phyloP scores from a whole-genome alignment of 306 rosid species.

The Fagus crenata region DNA sequence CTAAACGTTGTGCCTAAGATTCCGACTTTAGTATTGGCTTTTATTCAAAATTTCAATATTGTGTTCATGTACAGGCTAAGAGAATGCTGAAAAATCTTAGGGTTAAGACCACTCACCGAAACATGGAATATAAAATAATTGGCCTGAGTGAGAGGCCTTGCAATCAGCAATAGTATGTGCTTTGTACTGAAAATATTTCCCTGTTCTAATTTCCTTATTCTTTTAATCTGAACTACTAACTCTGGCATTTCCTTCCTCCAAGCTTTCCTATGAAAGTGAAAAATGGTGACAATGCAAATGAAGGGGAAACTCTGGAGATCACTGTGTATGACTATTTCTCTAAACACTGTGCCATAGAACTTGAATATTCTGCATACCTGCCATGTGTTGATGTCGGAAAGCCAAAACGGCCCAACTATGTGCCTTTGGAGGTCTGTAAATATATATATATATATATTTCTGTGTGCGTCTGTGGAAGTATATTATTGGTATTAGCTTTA shows the following conservation, averaged over 20 bases:
- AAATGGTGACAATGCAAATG: constrained; percentile 40
- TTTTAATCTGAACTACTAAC: constrained; percentile 1
- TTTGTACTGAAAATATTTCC: constrained; percentile 20
- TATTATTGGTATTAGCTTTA: not conserved
- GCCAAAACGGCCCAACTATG: constrained; percentile 66
- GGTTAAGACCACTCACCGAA: constrained; percentile 59
- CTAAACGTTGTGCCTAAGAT: constrained; percentile 19
- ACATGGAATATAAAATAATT: constrained; percentile 65
- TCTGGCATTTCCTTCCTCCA: constrained; percentile 26
- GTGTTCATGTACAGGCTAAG: constrained; percentile 61
- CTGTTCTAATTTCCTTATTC: constrained; percentile 18
- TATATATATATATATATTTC: not conserved
- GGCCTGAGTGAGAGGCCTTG: constrained; percentile 92
- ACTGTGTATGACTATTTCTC: constrained; percentile 78
- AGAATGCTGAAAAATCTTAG: constrained; percentile 77
- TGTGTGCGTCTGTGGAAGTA: too few relatives aligned
- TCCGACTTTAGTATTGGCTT: constrained; percentile 29
- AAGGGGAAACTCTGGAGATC: constrained; percentile 54
- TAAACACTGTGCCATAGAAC: constrained; percentile 58
- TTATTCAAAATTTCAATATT: constrained; percentile 19
- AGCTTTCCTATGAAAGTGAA: constrained; percentile 80
- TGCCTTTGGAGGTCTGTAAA: constrained; percentile 78
- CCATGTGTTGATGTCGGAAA: constrained; percentile 94
- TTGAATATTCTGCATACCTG: constrained; percentile 56
- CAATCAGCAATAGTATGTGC: constrained; percentile 73